Evolutionary conservation across 371 early-diverging fungal species (phyloP).

Genomic region (Mucor ambiguus): DNA sequence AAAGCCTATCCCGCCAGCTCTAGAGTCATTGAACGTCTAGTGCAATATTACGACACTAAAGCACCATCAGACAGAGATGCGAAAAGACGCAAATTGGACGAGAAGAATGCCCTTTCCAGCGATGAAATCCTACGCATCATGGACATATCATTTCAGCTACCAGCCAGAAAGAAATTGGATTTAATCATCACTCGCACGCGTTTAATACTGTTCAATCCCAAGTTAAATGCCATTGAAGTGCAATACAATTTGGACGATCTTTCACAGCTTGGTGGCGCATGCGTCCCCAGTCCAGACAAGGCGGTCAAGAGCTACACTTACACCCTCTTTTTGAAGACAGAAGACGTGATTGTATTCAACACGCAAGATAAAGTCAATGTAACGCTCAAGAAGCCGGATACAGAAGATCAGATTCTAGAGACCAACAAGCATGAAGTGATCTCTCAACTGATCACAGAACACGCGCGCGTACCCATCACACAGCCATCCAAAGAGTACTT

Average conservation of each 20-base stretch:
- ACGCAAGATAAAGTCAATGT: conserved; percentile 38
- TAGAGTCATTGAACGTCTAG: conserved; percentile 34
- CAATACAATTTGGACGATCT: conserved; percentile 21
- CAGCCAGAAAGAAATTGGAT: conserved; percentile 44
- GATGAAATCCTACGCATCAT: conserved; percentile 20
- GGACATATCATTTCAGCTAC: conserved; percentile 40
- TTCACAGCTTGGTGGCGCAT: conserved; percentile 32
- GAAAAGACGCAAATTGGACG: conserved; percentile 34
- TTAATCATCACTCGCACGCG: conserved; percentile 30
- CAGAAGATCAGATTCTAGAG: conserved; percentile 5
- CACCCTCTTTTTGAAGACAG: conserved; percentile 31
- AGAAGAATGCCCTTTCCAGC: conserved; percentile 3
- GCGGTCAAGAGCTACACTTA: conserved; percentile 42
- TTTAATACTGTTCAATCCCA: conserved; percentile 27
- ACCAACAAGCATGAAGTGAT: conserved; percentile 21
- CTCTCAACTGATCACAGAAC: conserved; percentile 16
- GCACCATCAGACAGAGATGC: conserved; percentile 24
- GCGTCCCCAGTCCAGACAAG: conserved; percentile 56
- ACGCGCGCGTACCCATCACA: conserved; percentile 23
- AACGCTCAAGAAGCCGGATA: conserved; percentile 5
- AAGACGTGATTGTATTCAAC: conserved; percentile 46
- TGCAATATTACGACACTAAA: conserved; percentile 32
- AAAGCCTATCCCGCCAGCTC: conserved; percentile 30
- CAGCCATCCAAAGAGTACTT: conserved; percentile 27
- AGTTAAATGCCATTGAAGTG: conserved; percentile 28